These are phyloP conservation scores for Centrapalus pauciflorus DNA, from an alignment of 129 eudicot genomes.

Conservation along the genomic window DNA sequence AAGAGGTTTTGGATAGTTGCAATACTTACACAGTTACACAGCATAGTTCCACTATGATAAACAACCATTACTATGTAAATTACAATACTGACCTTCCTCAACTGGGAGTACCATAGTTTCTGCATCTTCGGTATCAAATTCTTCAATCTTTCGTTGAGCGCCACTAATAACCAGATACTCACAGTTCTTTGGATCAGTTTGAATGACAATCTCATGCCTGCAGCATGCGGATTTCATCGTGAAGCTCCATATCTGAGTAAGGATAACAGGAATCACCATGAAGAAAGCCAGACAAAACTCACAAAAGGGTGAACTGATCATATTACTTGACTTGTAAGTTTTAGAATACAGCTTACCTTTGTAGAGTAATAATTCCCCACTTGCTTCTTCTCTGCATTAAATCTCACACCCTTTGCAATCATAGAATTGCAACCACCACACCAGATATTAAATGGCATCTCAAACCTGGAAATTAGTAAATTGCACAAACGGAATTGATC, in stretches of 20 bases:
- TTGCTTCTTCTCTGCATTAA: conserved; percentile 98
- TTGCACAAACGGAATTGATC: background rate
- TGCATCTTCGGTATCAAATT: conserved; percentile 81
- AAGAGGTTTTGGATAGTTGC: too few relatives aligned
- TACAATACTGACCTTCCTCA: conserved; percentile 53
- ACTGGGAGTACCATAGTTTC: conserved; percentile 71
- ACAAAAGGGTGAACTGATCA: background rate
- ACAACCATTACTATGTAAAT: too few relatives aligned
- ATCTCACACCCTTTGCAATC: conserved; percentile 97
- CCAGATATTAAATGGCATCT: conserved; percentile 95
- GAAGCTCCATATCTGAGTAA: conserved; percentile 87
- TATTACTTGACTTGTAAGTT: background rate
- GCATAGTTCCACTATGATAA: too few relatives aligned
- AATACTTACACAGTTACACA: too few relatives aligned
- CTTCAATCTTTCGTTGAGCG: conserved; percentile 71
- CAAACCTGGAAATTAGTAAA: conserved; percentile 56
- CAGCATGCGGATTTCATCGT: conserved; percentile 93
- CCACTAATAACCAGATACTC: conserved; percentile 82
- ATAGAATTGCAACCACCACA: conserved; percentile 96
- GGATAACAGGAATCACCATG: conserved; percentile 1
- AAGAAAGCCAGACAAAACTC: conserved; percentile 2
- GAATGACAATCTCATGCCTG: conserved; percentile 75
- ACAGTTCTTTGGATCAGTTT: conserved; percentile 85
- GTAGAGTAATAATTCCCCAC: conserved; percentile 97
- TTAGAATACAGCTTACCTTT: conserved; percentile 36